These are phyloP conservation scores for Lolium perenne DNA, from an alignment of 176 grass and related monocot species.

Conservation along the genomic window DNA sequence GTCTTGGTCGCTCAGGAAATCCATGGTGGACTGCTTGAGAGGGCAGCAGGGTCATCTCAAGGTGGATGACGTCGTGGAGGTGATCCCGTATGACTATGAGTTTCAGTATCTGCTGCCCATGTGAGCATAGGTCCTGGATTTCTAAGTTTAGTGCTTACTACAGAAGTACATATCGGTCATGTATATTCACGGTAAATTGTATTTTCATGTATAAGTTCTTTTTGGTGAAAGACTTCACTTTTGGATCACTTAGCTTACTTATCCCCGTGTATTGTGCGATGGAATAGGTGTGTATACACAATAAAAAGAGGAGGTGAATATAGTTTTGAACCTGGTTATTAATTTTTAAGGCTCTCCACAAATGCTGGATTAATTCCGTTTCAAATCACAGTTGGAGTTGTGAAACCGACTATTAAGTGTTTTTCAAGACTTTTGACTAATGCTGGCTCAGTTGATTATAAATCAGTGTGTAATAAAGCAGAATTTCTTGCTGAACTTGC, in stretches of 20 bases:
- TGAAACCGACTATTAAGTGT: no score
- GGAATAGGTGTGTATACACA: no score
- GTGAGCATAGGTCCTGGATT: conserved; percentile 28
- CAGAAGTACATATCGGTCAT: neutral
- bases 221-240: neutral
- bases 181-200: neutral
- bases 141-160: conserved; percentile 22
- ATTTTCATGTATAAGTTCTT: neutral
- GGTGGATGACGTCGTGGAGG: conserved; percentile 48
- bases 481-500: no score
- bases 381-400: no score
- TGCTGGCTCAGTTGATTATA: no score
- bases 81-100: conserved; percentile 68
- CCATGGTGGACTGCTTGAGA: conserved; percentile 82
- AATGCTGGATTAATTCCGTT: neutral
- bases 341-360: neutral
- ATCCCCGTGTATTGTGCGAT: neutral
- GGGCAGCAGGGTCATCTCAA: conserved; percentile 30
- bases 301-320: neutral
- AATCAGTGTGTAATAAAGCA: no score
- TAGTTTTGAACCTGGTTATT: neutral
- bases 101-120: conserved; percentile 83
- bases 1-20: conserved; percentile 88
- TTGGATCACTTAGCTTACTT: neutral
- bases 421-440: no score